phyloP scores from a whole-genome alignment of 2,329 filamentous ascomycete species.

The Tolypocladium capitatum region DNA sequence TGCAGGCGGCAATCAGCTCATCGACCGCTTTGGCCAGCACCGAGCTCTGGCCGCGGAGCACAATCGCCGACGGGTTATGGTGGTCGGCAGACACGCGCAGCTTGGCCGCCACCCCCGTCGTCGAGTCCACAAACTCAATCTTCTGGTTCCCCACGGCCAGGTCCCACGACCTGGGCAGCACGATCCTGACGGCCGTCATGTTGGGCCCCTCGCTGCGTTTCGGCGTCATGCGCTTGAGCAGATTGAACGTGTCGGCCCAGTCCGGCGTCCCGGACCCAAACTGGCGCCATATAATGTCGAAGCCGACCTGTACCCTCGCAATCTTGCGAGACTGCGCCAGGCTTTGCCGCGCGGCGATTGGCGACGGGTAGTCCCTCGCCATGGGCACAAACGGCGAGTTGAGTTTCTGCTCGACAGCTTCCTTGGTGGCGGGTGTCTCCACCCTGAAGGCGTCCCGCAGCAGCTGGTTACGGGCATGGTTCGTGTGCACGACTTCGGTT shows the following conservation, averaged over 20 bases:
- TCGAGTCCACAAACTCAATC: conserved; percentile 20
- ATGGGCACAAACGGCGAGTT: conserved; percentile 15
- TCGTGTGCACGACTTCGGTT: conserved; percentile 1
- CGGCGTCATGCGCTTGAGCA: conserved; percentile 24
- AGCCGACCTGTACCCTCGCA: conserved; percentile 22
- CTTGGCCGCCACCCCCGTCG: conserved; percentile 18
- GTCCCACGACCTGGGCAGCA: conserved; percentile 21
- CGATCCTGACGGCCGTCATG: conserved; percentile 23
- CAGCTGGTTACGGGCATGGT: conserved; percentile 12
- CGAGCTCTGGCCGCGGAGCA: conserved; percentile 18
- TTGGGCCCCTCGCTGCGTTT: conserved; percentile 15
- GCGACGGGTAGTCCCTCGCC: conserved; percentile 15
- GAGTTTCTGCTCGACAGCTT: conserved; percentile 8
- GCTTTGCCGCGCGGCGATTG: conserved; percentile 11
- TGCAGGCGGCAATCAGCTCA: conserved; percentile 17
- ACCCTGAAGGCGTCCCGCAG: conserved; percentile 17
- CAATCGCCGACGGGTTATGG: conserved; percentile 15
- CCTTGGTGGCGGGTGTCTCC: conserved; percentile 7
- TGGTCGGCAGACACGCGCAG: conserved; percentile 21
- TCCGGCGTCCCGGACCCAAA: conserved; percentile 16
- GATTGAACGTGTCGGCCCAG: conserved; percentile 26
- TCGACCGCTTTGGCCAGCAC: conserved; percentile 20
- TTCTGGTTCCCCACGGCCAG: conserved; percentile 20
- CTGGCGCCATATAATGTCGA: conserved; percentile 19
- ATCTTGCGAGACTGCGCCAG: conserved; percentile 8